Evolutionary conservation across 208 protist species (phyloP), one percentile per base, ranked within the genome.

Genomic region (Vickermania ingenoplastis): DNA sequence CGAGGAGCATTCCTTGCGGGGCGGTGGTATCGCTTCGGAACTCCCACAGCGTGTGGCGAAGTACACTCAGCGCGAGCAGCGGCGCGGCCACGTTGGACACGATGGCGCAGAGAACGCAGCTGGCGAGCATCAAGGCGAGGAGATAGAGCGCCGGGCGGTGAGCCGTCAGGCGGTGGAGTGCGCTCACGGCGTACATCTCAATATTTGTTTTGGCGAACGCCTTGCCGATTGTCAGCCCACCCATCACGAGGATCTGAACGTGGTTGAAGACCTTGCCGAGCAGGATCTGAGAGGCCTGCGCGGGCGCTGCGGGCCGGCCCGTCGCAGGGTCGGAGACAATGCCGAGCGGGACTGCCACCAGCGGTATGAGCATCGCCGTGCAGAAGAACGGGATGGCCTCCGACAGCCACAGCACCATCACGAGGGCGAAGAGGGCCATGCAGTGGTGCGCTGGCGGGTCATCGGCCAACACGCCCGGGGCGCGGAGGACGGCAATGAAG

Each of bases 361-460:
- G 66, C 0, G 93, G 93, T 52, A 97, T 93, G 31, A 93, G 72
- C 84, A 97, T 87, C 22, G 88, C 86, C 0, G 91, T 96, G 65
- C 85, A 93, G 63, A 95, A 95, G 65, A 90, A 91, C 1, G 93
- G 88, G 52, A 96, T 86, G 25, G 93, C 91, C 77, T 96, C 87
- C 2, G 89, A 92, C 53, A 93, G 80, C 91, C 93, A 97, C 36
- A 97, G 69, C 3, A 78, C 69, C n/a, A 92, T 74, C 51, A 96
- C 75, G 11, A 92, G 67, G 29, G 75, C 75, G 50, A 96, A 91
- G 0, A 97, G 73, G 2, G 86, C 83, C 5, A 94, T 58, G 61
- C 94, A 97, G 62, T 95, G 92, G 63, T 95, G 90, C 22, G 89
- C 92, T 2, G 82, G 64, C 50, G 71, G 67, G 59, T 90, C 63